A percentile compares a stretch with the other conserved stretches of the same genome.
These are phyloP conservation scores for Tetrahymena malaccensis DNA, from an alignment of 73 alveolate genomes.

Conservation along the genomic window DNA sequence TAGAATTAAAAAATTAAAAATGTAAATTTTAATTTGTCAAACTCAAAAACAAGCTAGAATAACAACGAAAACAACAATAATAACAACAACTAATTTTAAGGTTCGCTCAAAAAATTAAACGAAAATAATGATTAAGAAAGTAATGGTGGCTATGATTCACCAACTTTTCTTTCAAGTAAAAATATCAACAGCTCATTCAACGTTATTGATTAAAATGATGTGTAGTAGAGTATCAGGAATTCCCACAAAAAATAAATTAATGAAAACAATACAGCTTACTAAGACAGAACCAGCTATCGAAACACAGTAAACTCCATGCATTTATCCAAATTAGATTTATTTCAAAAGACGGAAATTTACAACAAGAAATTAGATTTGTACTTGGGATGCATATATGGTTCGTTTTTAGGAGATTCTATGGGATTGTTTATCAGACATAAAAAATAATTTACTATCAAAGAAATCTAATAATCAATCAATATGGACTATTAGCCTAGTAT, in stretches of 20 bases:
- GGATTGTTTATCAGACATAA: neutral
- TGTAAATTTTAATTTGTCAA: neutral
- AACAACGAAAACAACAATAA: neutral
- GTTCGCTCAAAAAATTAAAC: neutral
- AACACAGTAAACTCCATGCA: neutral
- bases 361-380: neutral
- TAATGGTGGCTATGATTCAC: neutral
- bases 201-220: neutral
- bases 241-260: neutral
- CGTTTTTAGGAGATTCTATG: neutral
- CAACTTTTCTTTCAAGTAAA: neutral
- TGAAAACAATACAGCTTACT: neutral
- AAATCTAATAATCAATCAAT: neutral
- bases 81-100: neutral
- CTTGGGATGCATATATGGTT: neutral
- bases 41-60: neutral
- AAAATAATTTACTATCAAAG: neutral
- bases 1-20: neutral
- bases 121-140: neutral
- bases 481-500: neutral
- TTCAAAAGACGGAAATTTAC: neutral
- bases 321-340: neutral
- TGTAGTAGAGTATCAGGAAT: neutral
- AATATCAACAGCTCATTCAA: neutral
- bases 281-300: neutral